Conservation (phyloP, 1,284 basidiomycete species). For the Puccinia triticina region DNA sequence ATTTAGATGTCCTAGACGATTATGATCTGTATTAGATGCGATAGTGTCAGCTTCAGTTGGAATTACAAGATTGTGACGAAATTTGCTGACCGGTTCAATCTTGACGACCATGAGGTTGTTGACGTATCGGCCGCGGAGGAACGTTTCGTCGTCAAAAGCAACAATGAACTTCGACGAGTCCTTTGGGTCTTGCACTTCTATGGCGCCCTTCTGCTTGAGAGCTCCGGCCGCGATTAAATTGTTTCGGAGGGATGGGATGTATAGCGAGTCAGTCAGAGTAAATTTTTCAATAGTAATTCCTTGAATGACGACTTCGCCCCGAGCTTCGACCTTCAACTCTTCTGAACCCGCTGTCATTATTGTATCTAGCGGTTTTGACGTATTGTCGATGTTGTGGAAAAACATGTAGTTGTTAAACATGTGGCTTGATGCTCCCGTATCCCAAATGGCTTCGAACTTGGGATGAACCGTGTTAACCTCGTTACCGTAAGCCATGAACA, state of each 20-base stretch:
- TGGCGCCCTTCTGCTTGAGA: background rate
- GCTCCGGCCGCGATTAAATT: constrained; percentile 10
- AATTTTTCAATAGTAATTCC: background rate
- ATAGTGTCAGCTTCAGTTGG: background rate
- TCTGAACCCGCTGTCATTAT: constrained; percentile 2
- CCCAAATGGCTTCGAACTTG: too few species aligned
- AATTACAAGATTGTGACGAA: background rate
- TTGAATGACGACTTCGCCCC: background rate
- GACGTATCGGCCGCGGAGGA: background rate
- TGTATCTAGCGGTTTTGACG: background rate
- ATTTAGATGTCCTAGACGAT: constrained; percentile 17
- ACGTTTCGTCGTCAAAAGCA: too few species aligned
- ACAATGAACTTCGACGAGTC: background rate
- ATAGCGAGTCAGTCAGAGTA: background rate
- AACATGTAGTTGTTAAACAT: constrained; percentile 27
- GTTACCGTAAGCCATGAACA: too few species aligned
- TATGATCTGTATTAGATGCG: constrained; percentile 3
- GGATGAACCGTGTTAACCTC: too few species aligned
- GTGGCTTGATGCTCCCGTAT: constrained; percentile 4
- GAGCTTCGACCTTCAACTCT: background rate
- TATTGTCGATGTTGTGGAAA: background rate
- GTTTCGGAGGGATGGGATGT: background rate
- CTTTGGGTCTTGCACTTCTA: background rate
- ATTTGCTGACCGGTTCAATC: constrained; percentile 24
- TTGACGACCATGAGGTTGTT: constrained; percentile 16